Evolutionary conservation across 805 yeast genomes (phyloP), one percentile per base, ranked within the genome.

Genomic region (Metschnikowia similis): DNA sequence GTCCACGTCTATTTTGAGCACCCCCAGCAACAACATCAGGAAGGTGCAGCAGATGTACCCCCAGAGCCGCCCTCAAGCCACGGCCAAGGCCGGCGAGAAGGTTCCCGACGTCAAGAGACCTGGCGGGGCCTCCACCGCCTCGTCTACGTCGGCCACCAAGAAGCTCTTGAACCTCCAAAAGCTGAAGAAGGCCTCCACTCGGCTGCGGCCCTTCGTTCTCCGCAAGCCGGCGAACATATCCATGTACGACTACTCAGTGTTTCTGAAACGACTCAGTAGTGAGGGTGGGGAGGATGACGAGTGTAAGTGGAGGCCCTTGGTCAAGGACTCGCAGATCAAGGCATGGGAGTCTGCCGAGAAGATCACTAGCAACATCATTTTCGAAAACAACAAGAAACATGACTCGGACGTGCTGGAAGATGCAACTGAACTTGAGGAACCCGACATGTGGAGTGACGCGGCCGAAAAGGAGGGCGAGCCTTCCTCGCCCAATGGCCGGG

Each of bases 281-380:
- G 46, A 32, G 10, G 6, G 4, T n/a, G 31, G 43, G n/a, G 56
- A 39, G 3, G 35, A 39, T 3, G 53, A 42, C 11, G 47, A 14
- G 11, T 26, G 21, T 2, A 41, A 28, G 32, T 45, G 61, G n/a
- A 68, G 70, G 21, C 75, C 74, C 1, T 61, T 65, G 13, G 57
- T 71, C 8, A 72, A 69, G 56, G 70, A 68, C 38, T 68, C 75
- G n/a, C 76, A 72, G 54, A 61, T 72, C 10, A 64, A 66, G 46
- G 76, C 76, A 16, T 73, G 78, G 78, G 77, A 73, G 52, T 65
- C 70, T 28, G 77, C 76, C 1, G 77, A 73, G 50, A 66, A 68
- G 52, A 65, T 70, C 39, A 65, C 68, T 48, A 56, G 60, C 27
- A 71, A 65, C 47, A 52, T 72, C 32, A 70, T 73, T 2, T 72